Percentiles rank a stretch among this genome's conserved stretches.
Evolutionary conservation across 495 filamentous ascomycete species (phyloP).

Genomic region (Talaromyces proteolyticus): DNA sequence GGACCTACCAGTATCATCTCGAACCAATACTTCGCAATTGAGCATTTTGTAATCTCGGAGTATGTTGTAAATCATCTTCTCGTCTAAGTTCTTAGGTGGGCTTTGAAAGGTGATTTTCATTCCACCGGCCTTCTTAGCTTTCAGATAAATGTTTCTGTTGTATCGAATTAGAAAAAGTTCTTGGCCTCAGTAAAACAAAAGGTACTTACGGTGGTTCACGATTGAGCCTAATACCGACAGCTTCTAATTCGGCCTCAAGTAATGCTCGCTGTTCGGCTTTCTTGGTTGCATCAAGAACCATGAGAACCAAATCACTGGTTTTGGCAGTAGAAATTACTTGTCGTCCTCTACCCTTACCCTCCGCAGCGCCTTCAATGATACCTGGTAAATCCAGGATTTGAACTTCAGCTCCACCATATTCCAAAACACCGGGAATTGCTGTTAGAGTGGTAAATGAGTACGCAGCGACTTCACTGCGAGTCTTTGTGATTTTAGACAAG

Average conservation of each 20-base stretch:
- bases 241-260: constrained; percentile 89
- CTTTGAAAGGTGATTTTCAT: constrained; percentile 97
- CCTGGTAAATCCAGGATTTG: constrained; percentile 97
- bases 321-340: constrained; percentile 99
- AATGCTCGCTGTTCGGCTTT: constrained; percentile 88
- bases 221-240: constrained; percentile 93
- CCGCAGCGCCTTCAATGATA: constrained; percentile 95
- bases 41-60: constrained; percentile 97
- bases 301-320: constrained; percentile 95
- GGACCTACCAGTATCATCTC: constrained; percentile 75
- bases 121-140: constrained; percentile 91
- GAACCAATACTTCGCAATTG: constrained; percentile 92
- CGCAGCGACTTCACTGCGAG: constrained; percentile 90
- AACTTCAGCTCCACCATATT: constrained; percentile 98
- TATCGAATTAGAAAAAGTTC: constrained; percentile 10
- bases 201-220: constrained; percentile 77
- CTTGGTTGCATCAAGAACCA: constrained; percentile 97
- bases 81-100: constrained; percentile 84
- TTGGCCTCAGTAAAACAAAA: not conserved
- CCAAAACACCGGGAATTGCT: constrained; percentile 94
- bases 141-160: constrained; percentile 93
- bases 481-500: constrained; percentile 98
- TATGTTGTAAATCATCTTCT: constrained; percentile 97
- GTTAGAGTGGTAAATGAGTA: constrained; percentile 98
- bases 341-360: constrained; percentile 92